These are phyloP conservation scores for Cercospora berteroae DNA, from an alignment of 2,329 filamentous ascomycete species.

Conservation along the genomic window DNA sequence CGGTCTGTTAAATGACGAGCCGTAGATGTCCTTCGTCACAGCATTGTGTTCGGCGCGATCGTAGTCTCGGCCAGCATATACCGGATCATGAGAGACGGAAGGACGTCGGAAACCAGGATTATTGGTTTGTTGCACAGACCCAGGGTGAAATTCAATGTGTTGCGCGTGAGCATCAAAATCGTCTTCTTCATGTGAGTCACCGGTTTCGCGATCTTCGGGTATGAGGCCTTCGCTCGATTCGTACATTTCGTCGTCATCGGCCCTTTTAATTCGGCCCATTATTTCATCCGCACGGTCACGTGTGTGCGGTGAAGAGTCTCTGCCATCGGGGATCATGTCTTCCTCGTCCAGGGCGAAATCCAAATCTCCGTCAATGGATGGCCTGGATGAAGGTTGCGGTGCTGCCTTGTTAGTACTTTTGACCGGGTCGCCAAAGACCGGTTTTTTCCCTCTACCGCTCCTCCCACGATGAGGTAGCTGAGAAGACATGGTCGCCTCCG, in stretches of 20 bases:
- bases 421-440: background rate
- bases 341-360: conserved; percentile 34
- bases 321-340: conserved; percentile 9
- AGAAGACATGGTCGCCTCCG: conserved; percentile 8
- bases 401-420: background rate
- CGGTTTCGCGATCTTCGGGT: conserved; percentile 12
- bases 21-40: conserved; percentile 31
- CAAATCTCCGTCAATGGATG: conserved; percentile 33
- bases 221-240: conserved; percentile 24
- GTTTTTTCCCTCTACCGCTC: conserved; percentile 2
- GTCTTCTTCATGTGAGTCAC: conserved; percentile 19
- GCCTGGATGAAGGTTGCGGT: conserved; percentile 4
- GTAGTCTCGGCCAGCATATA: conserved; percentile 31
- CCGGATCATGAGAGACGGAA: conserved; percentile 34
- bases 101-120: conserved; percentile 38
- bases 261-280: conserved; percentile 17
- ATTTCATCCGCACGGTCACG: conserved; percentile 19
- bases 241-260: conserved; percentile 23
- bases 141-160: conserved; percentile 29
- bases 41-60: conserved; percentile 25
- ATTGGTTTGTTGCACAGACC: conserved; percentile 34
- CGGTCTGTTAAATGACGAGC: conserved; percentile 20
- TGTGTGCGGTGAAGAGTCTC: conserved; percentile 1
- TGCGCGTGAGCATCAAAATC: conserved; percentile 23
- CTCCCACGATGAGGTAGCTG: conserved; percentile 2